Evolutionary conservation across 2,329 filamentous ascomycete species (phyloP).

Genomic region (Lachnellula arida): DNA sequence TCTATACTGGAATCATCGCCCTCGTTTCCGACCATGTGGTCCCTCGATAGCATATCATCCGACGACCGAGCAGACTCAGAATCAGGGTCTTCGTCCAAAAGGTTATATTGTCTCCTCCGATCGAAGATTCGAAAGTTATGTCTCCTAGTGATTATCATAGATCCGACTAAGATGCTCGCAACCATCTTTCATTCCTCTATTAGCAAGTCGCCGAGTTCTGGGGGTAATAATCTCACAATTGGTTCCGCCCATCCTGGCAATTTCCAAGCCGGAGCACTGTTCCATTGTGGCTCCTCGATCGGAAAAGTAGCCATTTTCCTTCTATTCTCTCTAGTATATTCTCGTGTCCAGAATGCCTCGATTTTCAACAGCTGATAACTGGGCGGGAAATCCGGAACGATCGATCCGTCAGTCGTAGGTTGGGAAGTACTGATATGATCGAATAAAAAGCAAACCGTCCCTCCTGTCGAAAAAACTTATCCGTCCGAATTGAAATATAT

Average conservation of each 20-base stretch:
- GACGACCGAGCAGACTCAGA: slow-evolving; percentile 25
- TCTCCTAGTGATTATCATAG: slow-evolving; percentile 30
- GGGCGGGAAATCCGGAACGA: no score
- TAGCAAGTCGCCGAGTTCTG: slow-evolving; percentile 4
- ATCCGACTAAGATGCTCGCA: slow-evolving; percentile 29
- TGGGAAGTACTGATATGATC: no score
- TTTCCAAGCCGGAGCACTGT: slow-evolving; percentile 30
- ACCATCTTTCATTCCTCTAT: slow-evolving; percentile 26
- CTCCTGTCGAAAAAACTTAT: no score
- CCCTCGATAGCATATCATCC: slow-evolving; percentile 26
- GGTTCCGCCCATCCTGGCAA: slow-evolving; percentile 33
- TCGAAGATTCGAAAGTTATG: slow-evolving; percentile 25
- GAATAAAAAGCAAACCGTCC: no score
- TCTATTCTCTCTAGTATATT: neutral
- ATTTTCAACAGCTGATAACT: no score
- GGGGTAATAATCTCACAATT: slow-evolving; percentile 19
- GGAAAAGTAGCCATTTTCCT: slow-evolving; percentile 18
- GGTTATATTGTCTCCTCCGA: slow-evolving; percentile 11
- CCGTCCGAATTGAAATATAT: no score
- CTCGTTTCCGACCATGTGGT: slow-evolving; percentile 24
- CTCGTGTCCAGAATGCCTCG: neutral
- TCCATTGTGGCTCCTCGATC: slow-evolving; percentile 30
- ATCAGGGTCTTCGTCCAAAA: slow-evolving; percentile 26
- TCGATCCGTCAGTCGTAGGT: no score
- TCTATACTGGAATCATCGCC: slow-evolving; percentile 17